Evolutionary conservation across 1,284 basidiomycete species (phyloP), one percentile per base, ranked within the genome.

Genomic region (Laetiporus sulphureus): DNA sequence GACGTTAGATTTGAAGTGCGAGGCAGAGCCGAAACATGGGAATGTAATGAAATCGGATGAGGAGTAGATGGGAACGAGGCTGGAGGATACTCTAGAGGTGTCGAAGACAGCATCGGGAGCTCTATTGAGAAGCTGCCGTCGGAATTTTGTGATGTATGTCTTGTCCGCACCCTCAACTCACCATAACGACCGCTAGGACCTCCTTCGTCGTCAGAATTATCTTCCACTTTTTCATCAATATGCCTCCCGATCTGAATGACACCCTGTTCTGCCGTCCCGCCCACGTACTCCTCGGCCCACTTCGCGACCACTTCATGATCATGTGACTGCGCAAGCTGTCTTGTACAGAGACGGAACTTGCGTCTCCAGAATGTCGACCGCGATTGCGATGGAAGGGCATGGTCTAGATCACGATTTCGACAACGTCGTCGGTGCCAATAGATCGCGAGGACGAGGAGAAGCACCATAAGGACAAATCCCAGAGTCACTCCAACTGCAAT

Each of bases 401-500:
- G n/a, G n/a, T n/a, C n/a, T n/a, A n/a, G n/a, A n/a, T n/a, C n/a
- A n/a, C n/a, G n/a, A n/a, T n/a, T n/a, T n/a, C n/a, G n/a, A n/a
- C n/a, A n/a, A n/a, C n/a, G n/a, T n/a, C n/a, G n/a, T n/a, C n/a
- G n/a, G n/a, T n/a, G n/a, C 24, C 73, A 74, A 23, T 74, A 69
- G 41, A 68, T 61, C 32, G 70, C 52, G 38, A 69, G 34, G 25
- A 66, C 60, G 24, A 68, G 54, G 36, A 72, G 42, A 8, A 75
- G 47, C 22, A 67, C 55, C 30, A 72, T 39, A 8, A 76, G 44
- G 18, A 81, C 41, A 50, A 77, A 65, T 13, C 69, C 66, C 7
- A 84, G 63, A 16, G 75, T 57, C 19, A 69, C 67, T 4, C 73
- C 77, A 2, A 85, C 65, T 7, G 68, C 71, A 21, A 82, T 65